Conservation (phyloP, 805 yeast species). For the Citeromyces matritensis region DNA sequence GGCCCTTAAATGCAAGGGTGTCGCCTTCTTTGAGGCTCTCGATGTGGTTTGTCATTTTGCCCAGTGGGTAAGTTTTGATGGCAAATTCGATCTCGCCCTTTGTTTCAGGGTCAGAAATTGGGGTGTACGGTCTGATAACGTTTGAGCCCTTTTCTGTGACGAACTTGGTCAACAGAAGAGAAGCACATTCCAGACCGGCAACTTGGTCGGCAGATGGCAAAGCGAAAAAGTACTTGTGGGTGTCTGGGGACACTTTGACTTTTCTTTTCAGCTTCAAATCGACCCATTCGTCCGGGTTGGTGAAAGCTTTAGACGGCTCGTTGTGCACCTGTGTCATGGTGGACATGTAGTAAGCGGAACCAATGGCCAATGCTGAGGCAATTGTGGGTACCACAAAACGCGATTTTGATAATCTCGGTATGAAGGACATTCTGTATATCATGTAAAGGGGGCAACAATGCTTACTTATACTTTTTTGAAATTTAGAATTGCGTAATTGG, state of each 20-base stretch:
- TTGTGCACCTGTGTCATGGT: conserved; percentile 13
- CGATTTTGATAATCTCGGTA: conserved; percentile 9
- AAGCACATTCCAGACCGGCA: conserved; percentile 70
- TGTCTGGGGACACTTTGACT: conserved; percentile 38
- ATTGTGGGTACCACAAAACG: conserved; percentile 12
- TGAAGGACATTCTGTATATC: conserved; percentile 9
- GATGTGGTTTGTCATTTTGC: conserved; percentile 71
- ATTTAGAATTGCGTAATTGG: no score
- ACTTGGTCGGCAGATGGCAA: conserved; percentile 51
- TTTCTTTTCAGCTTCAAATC: conserved; percentile 42
- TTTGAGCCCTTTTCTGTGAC: conserved; percentile 72
- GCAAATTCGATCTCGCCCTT: conserved; percentile 70
- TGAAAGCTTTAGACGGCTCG: conserved; percentile 31
- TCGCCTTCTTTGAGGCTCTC: conserved; percentile 62
- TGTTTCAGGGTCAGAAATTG: conserved; percentile 53
- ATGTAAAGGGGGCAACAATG: no score
- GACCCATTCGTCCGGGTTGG: conserved; percentile 55
- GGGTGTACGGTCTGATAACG: conserved; percentile 86
- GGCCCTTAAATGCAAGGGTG: conserved; percentile 85
- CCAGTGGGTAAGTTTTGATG: conserved; percentile 81
- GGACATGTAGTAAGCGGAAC: conserved; percentile 18
- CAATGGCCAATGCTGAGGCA: conserved; percentile 33
- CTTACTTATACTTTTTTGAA: no score
- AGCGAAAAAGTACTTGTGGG: conserved; percentile 57
- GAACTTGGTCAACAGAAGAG: conserved; percentile 67